Evolutionary conservation across 345 rosid species (phyloP).

Genomic region (Hevea brasiliensis): DNA sequence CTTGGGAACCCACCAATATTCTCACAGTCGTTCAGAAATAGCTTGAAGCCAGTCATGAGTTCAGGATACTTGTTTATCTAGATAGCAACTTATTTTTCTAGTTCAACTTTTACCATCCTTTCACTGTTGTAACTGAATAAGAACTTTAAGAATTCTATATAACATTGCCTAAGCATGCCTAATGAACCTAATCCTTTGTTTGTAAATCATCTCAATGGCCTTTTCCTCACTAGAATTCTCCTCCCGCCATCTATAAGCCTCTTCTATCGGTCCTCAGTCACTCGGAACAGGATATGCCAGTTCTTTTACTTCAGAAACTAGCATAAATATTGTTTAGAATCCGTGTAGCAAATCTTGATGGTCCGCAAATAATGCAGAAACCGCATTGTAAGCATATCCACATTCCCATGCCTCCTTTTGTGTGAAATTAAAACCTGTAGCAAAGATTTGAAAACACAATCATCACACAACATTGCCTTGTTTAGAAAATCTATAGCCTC

Average conservation of each 20-base stretch:
- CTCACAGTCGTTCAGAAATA: not conserved
- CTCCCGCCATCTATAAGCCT: no score
- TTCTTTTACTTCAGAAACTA: no score
- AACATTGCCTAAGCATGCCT: not conserved
- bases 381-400: not conserved
- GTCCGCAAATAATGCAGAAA: not conserved
- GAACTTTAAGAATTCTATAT: not conserved
- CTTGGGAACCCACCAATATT: not conserved
- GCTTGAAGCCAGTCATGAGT: not conserved
- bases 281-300: no score
- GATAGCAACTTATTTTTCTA: not conserved
- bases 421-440: not conserved
- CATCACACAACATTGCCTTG: not conserved
- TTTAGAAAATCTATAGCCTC: not conserved
- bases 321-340: not conserved
- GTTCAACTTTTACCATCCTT: not conserved
- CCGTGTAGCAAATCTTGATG: not conserved
- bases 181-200: not conserved
- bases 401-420: not conserved
- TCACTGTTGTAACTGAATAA: not conserved
- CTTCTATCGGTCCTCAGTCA: no score
- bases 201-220: no score
- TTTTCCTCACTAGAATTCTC: not conserved
- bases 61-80: not conserved
- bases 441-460: not conserved